Conservation (phyloP, 441 rosid genomes). For the Corymbia citriodora region DNA sequence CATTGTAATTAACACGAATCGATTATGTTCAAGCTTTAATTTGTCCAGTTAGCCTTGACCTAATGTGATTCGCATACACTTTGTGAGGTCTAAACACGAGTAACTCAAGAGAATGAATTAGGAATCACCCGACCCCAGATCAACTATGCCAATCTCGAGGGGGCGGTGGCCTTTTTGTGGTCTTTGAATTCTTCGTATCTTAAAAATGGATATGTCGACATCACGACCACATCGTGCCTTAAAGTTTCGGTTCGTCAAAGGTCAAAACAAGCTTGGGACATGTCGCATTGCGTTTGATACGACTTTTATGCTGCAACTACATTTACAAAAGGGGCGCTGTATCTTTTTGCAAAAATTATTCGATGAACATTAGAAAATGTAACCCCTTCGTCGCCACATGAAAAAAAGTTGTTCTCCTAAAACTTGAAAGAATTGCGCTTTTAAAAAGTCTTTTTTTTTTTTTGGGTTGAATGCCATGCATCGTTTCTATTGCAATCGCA, state of each 20-base stretch:
- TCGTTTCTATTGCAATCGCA: background rate
- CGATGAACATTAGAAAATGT: background rate
- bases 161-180: background rate
- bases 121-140: background rate
- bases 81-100: accelerated
- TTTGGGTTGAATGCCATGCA: background rate
- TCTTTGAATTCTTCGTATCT: background rate
- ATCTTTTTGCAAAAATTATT: background rate
- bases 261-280: background rate
- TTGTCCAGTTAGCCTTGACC: background rate
- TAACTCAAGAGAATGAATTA: background rate
- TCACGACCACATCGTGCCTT: background rate
- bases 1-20: accelerated
- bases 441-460: background rate
- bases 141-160: background rate
- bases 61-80: accelerated
- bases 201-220: background rate
- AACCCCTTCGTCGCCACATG: background rate
- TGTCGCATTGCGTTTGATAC: background rate
- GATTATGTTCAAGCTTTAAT: background rate
- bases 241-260: background rate
- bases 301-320: background rate
- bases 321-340: background rate
- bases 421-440: background rate
- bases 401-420: background rate